Conservation (phyloP, 257 asterid species). For the Lycium ferocissimum region DNA sequence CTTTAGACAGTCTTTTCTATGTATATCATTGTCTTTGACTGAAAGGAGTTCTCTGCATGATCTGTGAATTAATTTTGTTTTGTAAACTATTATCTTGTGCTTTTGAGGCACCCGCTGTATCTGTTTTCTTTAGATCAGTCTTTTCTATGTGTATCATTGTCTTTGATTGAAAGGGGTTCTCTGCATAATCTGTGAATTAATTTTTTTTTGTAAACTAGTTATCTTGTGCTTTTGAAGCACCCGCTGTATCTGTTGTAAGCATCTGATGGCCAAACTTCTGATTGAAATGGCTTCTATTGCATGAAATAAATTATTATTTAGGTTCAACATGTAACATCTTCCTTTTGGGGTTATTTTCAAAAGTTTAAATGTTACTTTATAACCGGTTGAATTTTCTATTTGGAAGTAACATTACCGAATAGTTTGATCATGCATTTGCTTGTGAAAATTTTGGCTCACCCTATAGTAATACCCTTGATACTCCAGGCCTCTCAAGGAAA, state of each 20-base stretch:
- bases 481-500: slow-evolving; percentile 80
- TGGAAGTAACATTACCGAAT: neutral
- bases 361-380: neutral
- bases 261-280: neutral
- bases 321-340: neutral
- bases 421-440: slow-evolving; percentile 11
- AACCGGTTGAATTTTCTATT: slow-evolving; percentile 10
- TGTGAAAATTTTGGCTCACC: slow-evolving; percentile 1
- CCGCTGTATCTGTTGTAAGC: neutral
- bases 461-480: neutral
- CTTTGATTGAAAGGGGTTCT: slow-evolving; percentile 10
- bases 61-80: slow-evolving; percentile 16
- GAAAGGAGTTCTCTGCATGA: slow-evolving; percentile 14
- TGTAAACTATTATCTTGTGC: neutral
- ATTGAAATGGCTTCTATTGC: slow-evolving; percentile 5
- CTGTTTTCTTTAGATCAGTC: neutral
- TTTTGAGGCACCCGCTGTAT: slow-evolving; percentile 15
- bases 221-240: slow-evolving; percentile 16
- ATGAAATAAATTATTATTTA: neutral
- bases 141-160: neutral
- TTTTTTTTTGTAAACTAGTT: neutral
- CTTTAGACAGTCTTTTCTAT: neutral
- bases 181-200: slow-evolving; percentile 11
- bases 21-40: slow-evolving; percentile 7
- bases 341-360: slow-evolving; percentile 5